Evolutionary conservation across 2,329 filamentous ascomycete genomes (phyloP).

Genomic region (Akanthomyces dipterigenus): DNA sequence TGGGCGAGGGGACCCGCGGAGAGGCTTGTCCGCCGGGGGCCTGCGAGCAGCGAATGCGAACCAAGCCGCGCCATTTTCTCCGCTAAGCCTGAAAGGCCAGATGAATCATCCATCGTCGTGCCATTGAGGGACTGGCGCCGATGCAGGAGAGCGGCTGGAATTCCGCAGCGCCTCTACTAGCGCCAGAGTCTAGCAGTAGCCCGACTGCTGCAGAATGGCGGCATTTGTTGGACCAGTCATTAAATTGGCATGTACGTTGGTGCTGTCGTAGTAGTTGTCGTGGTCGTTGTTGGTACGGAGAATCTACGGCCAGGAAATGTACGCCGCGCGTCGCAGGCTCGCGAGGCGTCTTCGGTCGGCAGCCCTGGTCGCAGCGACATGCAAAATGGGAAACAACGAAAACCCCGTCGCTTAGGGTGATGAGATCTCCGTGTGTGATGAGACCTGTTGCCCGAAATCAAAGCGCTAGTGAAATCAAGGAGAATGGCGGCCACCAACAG

Average conservation of each 20-base stretch:
- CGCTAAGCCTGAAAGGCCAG: not conserved
- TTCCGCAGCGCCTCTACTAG: not conserved
- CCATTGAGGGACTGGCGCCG: not conserved
- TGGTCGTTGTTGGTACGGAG: no score
- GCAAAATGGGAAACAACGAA: no score
- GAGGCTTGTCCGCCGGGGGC: not conserved
- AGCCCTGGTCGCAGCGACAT: no score
- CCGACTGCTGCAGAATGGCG: not conserved
- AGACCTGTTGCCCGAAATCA: not conserved
- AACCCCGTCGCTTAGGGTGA: no score
- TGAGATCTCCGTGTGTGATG: not conserved
- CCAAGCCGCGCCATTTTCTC: not conserved
- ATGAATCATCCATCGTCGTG: no score
- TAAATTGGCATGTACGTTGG: no score
- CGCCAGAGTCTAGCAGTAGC: not conserved
- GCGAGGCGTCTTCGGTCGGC: no score
- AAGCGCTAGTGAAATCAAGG: not conserved
- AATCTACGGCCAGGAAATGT: no score
- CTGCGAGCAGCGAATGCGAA: not conserved
- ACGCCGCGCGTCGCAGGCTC: no score
- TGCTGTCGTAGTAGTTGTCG: no score
- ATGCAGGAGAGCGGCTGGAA: not conserved
- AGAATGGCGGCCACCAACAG: not conserved
- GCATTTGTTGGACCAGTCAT: not conserved
- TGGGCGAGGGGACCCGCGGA: not conserved